These are phyloP conservation scores for Cladosporium sp. DNA, from an alignment of 2,329 filamentous ascomycete genomes.

Conservation along the genomic window DNA sequence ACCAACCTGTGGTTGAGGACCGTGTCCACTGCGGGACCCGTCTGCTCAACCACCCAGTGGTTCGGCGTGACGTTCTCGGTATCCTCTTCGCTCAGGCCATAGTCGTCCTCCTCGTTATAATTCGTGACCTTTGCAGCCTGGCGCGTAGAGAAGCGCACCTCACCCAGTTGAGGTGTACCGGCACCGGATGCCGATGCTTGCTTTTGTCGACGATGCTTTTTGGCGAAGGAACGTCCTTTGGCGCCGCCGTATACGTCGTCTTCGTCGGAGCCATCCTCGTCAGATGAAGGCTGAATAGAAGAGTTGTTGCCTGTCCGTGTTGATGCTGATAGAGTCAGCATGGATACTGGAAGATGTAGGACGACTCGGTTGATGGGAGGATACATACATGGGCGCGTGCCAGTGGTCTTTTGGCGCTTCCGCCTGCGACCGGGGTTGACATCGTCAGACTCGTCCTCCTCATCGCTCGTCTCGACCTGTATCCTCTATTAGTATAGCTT, in stretches of 20 bases:
- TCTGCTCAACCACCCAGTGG: constrained; percentile 62
- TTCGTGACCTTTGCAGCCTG: constrained; percentile 74
- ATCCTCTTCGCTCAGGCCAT: constrained; percentile 60
- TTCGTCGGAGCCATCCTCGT: constrained; percentile 45
- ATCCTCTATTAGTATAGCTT: constrained; percentile 25
- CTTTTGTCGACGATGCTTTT: constrained; percentile 73
- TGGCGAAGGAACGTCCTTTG: constrained; percentile 65
- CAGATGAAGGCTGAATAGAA: constrained; percentile 16
- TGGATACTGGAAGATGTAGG: background rate
- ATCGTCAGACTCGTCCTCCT: constrained; percentile 72
- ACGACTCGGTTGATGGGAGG: constrained; percentile 43
- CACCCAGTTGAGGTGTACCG: constrained; percentile 66
- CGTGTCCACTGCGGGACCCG: constrained; percentile 82
- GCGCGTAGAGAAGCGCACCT: constrained; percentile 89
- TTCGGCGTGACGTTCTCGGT: constrained; percentile 67
- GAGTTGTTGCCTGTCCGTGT: constrained; percentile 22
- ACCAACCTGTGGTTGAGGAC: constrained; percentile 84
- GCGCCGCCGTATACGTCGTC: constrained; percentile 75
- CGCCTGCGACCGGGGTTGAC: constrained; percentile 60
- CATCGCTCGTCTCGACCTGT: constrained; percentile 62
- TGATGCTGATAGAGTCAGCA: constrained; percentile 31
- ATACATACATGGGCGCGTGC: constrained; percentile 61
- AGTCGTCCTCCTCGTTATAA: constrained; percentile 68
- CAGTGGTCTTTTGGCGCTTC: constrained; percentile 70
- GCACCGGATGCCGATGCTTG: constrained; percentile 60